Conservation (phyloP, 805 yeast genomes). For the Isabelozyma pseudorhagii region DNA sequence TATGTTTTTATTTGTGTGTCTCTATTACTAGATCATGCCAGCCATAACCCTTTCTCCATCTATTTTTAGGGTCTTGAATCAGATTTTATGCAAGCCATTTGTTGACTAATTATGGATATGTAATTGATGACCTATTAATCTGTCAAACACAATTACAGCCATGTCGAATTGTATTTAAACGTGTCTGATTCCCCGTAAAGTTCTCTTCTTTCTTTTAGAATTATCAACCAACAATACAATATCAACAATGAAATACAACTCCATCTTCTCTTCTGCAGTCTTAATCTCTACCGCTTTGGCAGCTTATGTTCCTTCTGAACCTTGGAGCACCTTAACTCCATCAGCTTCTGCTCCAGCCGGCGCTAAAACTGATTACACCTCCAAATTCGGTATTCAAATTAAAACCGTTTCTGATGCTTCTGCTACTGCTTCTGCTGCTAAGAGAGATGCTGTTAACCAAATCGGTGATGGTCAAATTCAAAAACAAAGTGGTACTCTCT, state of each 20-base stretch:
- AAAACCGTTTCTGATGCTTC: constrained; percentile 44
- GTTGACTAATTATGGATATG: constrained; percentile 1
- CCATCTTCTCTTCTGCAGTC: constrained; percentile 22
- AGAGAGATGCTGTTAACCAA: constrained; percentile 46
- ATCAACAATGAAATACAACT: constrained; percentile 3
- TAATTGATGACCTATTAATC: not conserved
- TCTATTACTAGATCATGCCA: too few species aligned
- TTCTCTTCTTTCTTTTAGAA: not conserved
- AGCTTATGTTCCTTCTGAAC: constrained; percentile 63
- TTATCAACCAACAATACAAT: not conserved
- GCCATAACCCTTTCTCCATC: not conserved
- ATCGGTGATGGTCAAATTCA: constrained; percentile 65
- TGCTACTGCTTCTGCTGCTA: constrained; percentile 24
- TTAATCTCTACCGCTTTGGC: constrained; percentile 50
- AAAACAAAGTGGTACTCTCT: constrained; percentile 28
- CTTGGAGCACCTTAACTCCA: constrained; percentile 76
- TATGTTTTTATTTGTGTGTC: not conserved
- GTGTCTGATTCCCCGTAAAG: too few species aligned
- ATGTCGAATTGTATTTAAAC: too few species aligned
- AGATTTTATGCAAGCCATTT: not conserved
- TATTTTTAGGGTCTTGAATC: not conserved
- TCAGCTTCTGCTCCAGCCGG: constrained; percentile 47
- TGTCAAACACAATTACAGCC: too few species aligned
- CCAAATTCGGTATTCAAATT: constrained; percentile 68
- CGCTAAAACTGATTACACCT: constrained; percentile 54